Base-by-base conservation (phyloP, 352 stramenopile species). In the Blastocystis sp. region DNA sequence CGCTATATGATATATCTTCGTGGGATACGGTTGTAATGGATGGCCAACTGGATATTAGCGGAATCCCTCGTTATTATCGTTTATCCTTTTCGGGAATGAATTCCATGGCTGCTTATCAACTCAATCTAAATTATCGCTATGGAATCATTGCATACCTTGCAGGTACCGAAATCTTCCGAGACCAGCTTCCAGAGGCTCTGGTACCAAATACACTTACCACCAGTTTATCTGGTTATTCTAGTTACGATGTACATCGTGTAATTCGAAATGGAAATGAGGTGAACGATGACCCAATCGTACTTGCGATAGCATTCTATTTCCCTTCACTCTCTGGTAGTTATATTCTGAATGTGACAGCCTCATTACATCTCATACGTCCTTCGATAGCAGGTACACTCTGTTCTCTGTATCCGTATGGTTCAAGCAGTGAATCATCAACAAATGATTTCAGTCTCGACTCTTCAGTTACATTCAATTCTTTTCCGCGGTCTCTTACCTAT, bases 111-210 rank as follows among this genome's bases (percentile, higher is more conserved):
- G 70, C 41, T 20, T 63, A 63, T 43, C 34, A 80, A 4, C 34
- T 80, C 20, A 8, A 23, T 26, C 45, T 80, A 7, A 29, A 37
- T 3, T 80, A 80, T 64, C 41, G 41, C 8, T 63, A 63, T 15
- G 70, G 70, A 66, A 80, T 80, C 34, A 47, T 80, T 39, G 70
- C 34, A 7, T 80, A 80, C 20, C n/a, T 80, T 7, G 55, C 39
- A 20, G 50, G 43, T 26, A 18, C 26, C 0, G 70, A 80, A 43
- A 80, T 80, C 23, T 80, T 43, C 55, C 39, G 70, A 20, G 70
- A 80, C 26, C 39, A 80, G 43, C 2, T 62, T 6, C 7, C 3
- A 18, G 29, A 53, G 13, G 20, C 50, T 13, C 11, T 59, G 1
- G 50, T 59, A n/a, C 50, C 50, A 1, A 59, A n/a, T n/a, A 59